These are phyloP conservation scores for Bolboschoenoplectus hybrid DNA, from an alignment of 202 grass and related monocot genomes.

Conservation along the genomic window DNA sequence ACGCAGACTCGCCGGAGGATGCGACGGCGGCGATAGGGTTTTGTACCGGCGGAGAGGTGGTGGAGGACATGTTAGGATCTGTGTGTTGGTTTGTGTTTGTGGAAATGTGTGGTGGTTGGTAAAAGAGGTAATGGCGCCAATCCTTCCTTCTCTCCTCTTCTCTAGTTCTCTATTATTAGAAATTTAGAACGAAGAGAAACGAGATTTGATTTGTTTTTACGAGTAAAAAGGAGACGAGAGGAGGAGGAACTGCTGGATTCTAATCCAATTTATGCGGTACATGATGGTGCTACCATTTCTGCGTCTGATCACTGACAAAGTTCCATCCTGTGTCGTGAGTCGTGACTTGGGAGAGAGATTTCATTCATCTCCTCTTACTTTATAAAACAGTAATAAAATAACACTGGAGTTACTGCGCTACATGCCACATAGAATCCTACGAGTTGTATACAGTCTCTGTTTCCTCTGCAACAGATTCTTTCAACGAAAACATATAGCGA, in stretches of 20 bases:
- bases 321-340: too few species aligned
- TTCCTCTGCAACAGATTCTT: neutral
- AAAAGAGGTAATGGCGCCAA: neutral
- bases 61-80: neutral
- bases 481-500: too few species aligned
- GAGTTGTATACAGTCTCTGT: neutral
- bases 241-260: neutral
- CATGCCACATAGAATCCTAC: neutral
- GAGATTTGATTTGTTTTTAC: too few species aligned
- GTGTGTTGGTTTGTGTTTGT: too few species aligned
- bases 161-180: slow-evolving; percentile 21
- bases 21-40: neutral
- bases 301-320: too few species aligned
- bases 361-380: too few species aligned
- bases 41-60: neutral
- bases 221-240: too few species aligned
- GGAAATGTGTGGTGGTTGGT: too few species aligned
- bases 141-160: neutral
- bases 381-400: too few species aligned
- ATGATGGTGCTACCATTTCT: too few species aligned
- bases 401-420: neutral
- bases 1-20: neutral
- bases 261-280: too few species aligned
- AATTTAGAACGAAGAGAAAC: neutral
- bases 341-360: too few species aligned